A percentile compares a stretch with the other conserved stretches of the same genome.
Evolutionary conservation across 768 basidiomycete genomes (phyloP).

Genomic region (Termitomyces sp.): DNA sequence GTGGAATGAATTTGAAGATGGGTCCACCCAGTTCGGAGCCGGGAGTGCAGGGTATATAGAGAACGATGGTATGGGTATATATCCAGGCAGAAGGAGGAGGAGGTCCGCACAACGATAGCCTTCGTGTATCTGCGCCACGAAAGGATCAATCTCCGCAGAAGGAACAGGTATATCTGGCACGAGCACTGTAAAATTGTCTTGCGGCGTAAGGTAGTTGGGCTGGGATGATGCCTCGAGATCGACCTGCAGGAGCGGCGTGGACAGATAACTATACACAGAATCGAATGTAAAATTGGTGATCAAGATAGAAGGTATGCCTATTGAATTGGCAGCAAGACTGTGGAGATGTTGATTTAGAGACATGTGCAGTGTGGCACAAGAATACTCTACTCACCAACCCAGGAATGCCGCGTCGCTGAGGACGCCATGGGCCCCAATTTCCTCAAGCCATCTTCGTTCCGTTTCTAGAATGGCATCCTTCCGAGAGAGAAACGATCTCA

Average conservation of each 20-base stretch:
- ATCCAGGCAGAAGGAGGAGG: constrained; percentile 65
- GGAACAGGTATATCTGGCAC: constrained; percentile 55
- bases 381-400: constrained; percentile 51
- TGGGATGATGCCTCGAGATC: constrained; percentile 17
- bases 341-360: neutral
- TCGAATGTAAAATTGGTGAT: constrained; percentile 87
- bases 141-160: constrained; percentile 43
- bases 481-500: constrained; percentile 51
- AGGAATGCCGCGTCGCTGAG: constrained; percentile 77
- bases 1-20: constrained; percentile 39
- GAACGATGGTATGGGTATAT: constrained; percentile 78
- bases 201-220: constrained; percentile 8
- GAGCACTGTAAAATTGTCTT: constrained; percentile 22
- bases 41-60: constrained; percentile 48
- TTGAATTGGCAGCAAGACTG: constrained; percentile 63
- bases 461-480: constrained; percentile 52
- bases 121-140: constrained; percentile 58
- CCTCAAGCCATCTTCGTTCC: constrained; percentile 56
- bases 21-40: constrained; percentile 60
- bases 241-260: constrained; percentile 48
- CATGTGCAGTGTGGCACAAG: neutral
- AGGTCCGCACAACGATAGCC: constrained; percentile 74
- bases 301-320: constrained; percentile 64
- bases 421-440: constrained; percentile 51
- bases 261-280: constrained; percentile 76